Evolutionary conservation across 179 eudicot species (phyloP).

Genomic region (Vitellaria paradoxa): DNA sequence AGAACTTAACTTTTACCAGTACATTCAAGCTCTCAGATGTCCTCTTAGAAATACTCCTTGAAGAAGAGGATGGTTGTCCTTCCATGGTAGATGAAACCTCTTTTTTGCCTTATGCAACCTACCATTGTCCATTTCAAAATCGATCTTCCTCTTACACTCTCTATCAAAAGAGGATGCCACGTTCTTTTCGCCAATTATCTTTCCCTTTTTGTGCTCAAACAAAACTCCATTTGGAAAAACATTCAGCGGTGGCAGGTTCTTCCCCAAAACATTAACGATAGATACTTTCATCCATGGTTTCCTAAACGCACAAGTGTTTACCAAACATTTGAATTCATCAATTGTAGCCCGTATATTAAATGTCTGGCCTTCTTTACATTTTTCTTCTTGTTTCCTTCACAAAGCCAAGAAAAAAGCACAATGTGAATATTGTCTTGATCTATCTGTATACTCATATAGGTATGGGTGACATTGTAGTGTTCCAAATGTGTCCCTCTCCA

Average conservation of each 20-base stretch:
- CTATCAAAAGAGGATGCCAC: too few relatives aligned
- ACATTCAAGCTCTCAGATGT: too few relatives aligned
- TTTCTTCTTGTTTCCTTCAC: constrained; percentile 72
- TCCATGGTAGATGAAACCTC: too few relatives aligned
- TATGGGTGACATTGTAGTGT: constrained; percentile 86
- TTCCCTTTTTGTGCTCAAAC: too few relatives aligned
- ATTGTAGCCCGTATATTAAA: constrained; percentile 81
- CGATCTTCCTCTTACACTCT: too few relatives aligned
- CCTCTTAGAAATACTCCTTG: too few relatives aligned
- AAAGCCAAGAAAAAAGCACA: constrained; percentile 82
- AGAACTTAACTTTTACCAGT: too few relatives aligned
- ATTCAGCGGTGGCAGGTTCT: constrained; percentile 55
- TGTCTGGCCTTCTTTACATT: constrained; percentile 67
- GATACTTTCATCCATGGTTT: constrained; percentile 77
- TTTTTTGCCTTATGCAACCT: too few relatives aligned
- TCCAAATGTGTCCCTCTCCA: constrained; percentile 72
- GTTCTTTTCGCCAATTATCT: too few relatives aligned
- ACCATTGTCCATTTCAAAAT: too few relatives aligned
- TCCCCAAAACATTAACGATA: constrained; percentile 70
- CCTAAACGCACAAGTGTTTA: constrained; percentile 63
- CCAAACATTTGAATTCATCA: constrained; percentile 61
- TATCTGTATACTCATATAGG: constrained; percentile 50
- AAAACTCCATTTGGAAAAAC: constrained; percentile 48
- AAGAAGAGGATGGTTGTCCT: too few relatives aligned
- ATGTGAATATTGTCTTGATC: constrained; percentile 58